Evolutionary conservation across 2,329 filamentous ascomycete species (phyloP).

Genomic region (Stagonosporopsis cucurbitacearum): DNA sequence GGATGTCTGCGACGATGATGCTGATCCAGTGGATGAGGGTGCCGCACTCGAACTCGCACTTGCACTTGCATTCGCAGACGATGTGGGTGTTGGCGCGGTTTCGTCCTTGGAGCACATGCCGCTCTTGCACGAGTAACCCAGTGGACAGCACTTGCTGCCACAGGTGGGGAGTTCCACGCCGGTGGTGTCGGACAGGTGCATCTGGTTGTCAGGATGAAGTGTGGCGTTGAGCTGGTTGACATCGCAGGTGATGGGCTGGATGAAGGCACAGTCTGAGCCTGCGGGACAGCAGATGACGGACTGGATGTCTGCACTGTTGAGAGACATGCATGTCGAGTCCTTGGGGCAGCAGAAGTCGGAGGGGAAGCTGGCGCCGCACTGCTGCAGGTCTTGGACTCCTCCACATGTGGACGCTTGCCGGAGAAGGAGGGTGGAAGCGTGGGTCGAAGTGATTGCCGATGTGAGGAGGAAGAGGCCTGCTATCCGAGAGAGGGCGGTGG

Average conservation of each 20-base stretch:
- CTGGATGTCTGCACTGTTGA: constrained; percentile 65
- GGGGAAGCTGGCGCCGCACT: constrained; percentile 65
- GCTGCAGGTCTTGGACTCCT: constrained; percentile 54
- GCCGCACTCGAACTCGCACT: too few relatives aligned
- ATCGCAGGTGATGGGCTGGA: constrained; percentile 71
- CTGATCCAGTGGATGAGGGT: constrained; percentile 36
- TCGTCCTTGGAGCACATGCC: constrained; percentile 61
- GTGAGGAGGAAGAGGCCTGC: constrained; percentile 42
- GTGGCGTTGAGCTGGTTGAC: constrained; percentile 66
- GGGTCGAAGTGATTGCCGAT: constrained; percentile 30
- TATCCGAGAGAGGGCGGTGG: constrained; percentile 41
- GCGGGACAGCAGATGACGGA: constrained; percentile 75
- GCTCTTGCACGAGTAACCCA: constrained; percentile 69
- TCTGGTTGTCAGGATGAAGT: constrained; percentile 61
- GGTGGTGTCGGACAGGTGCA: constrained; percentile 71
- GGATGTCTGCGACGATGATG: constrained; percentile 42
- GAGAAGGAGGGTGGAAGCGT: constrained; percentile 38
- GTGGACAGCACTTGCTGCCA: constrained; percentile 70
- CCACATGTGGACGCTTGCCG: constrained; percentile 56
- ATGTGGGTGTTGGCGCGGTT: constrained; percentile 30
- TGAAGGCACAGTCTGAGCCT: constrained; percentile 63
- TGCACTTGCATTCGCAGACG: constrained; percentile 25
- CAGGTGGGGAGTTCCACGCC: constrained; percentile 63
- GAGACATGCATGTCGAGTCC: constrained; percentile 61
- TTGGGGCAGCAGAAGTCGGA: constrained; percentile 70